Percentiles rank a stretch among this genome's conserved stretches.
These are phyloP conservation scores for Silene coronaria DNA, from an alignment of 179 eudicot species.

Conservation along the genomic window DNA sequence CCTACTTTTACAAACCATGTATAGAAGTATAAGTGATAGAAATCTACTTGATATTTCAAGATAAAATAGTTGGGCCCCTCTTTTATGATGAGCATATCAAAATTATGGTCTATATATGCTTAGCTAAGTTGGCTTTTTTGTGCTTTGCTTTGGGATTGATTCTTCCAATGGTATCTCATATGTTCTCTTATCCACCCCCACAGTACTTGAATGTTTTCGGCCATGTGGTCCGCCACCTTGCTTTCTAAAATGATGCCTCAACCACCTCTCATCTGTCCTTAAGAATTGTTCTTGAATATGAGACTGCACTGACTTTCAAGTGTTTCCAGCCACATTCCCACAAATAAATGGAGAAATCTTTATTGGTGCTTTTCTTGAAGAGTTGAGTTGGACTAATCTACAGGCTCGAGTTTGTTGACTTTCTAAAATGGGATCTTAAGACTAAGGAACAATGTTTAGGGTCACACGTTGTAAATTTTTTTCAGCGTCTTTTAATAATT, in stretches of 20 bases:
- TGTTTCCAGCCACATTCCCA: constrained; percentile 20
- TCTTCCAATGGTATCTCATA: constrained; percentile 16
- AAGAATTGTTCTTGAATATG: constrained; percentile 1
- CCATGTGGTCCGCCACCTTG: constrained; percentile 5
- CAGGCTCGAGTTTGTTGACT: constrained; percentile 5
- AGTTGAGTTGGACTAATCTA: background rate
- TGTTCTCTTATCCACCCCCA: constrained; percentile 6
- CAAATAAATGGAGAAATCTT: constrained; percentile 1
- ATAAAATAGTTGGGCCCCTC: constrained; percentile 23
- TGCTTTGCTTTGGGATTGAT: constrained; percentile 18
- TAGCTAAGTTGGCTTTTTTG: constrained; percentile 18
- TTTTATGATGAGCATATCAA: constrained; percentile 32
- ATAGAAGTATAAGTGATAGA: background rate
- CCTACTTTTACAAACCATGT: background rate
- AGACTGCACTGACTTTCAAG: constrained; percentile 14
- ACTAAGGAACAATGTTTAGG: background rate
- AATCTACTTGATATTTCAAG: background rate
- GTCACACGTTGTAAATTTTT: background rate
- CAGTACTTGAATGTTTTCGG: constrained; percentile 9
- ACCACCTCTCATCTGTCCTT: constrained; percentile 16
- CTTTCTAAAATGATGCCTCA: constrained; percentile 12
- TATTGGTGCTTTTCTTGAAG: constrained; percentile 11
- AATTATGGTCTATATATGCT: constrained; percentile 29
- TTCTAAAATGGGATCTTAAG: constrained; percentile 2
- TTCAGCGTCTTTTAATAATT: background rate